phyloP scores from a whole-genome alignment of 2,329 filamentous ascomycete genomes.

The Verticillium tricorpus region DNA sequence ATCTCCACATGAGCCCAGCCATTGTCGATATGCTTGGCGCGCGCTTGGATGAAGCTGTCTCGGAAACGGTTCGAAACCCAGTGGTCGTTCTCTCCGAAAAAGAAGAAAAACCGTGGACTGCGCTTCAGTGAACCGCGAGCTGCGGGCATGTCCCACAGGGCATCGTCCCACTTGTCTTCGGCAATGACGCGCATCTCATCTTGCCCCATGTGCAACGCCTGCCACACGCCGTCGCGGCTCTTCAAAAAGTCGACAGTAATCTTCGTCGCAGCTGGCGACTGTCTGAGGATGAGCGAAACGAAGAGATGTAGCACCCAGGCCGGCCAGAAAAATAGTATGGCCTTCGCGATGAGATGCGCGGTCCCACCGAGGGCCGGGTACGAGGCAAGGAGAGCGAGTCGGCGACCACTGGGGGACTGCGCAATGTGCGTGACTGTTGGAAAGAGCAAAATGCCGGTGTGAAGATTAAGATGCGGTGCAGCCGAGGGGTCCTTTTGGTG shows the following conservation, averaged over 20 bases:
- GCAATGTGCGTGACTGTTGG: conserved; percentile 72
- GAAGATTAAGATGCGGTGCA: conserved; percentile 33
- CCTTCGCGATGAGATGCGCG: conserved; percentile 34
- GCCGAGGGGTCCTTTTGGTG: conserved; percentile 31
- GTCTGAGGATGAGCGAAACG: conserved; percentile 37
- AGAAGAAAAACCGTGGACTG: conserved; percentile 50
- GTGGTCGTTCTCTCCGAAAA: conserved; percentile 56
- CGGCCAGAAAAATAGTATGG: conserved; percentile 38
- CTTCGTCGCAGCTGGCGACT: conserved; percentile 42
- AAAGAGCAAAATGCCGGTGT: conserved; percentile 62
- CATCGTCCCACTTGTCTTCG: conserved; percentile 55
- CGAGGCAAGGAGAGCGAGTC: conserved; percentile 38
- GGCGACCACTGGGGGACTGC: conserved; percentile 53
- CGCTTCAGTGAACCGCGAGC: conserved; percentile 10
- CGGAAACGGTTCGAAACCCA: conserved; percentile 56
- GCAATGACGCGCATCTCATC: conserved; percentile 57
- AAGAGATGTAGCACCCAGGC: conserved; percentile 34
- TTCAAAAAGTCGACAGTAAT: conserved; percentile 50
- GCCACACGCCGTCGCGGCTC: conserved; percentile 53
- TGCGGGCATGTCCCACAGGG: conserved; percentile 46
- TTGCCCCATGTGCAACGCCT: conserved; percentile 54
- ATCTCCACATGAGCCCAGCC: conserved; percentile 45
- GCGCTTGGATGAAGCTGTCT: conserved; percentile 49
- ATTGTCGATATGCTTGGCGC: conserved; percentile 25
- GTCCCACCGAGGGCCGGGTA: conserved; percentile 35